Evolutionary conservation across 441 rosid species (phyloP).

Genomic region (Pelargonium myrrhifolium): DNA sequence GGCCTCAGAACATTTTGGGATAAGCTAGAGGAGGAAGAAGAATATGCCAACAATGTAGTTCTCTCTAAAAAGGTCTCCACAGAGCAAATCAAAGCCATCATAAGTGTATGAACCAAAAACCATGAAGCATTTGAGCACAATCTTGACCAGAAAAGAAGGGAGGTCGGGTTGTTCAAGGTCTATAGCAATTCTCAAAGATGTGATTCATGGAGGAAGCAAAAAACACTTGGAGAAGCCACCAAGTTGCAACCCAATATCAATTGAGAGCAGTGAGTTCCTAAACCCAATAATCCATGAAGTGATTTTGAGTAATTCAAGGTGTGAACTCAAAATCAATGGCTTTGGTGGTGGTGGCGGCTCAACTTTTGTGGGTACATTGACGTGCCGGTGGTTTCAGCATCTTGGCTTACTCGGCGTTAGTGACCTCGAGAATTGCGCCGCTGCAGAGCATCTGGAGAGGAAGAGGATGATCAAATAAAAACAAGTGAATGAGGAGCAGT

Average conservation of each 20-base stretch:
- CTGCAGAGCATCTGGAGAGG: too few species aligned
- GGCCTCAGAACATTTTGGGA: neutral
- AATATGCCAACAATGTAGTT: slow-evolving; percentile 45
- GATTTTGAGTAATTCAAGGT: slow-evolving; percentile 74
- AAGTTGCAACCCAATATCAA: slow-evolving; percentile 60
- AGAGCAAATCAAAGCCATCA: slow-evolving; percentile 40
- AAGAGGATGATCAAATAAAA: too few species aligned
- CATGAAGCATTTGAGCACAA: slow-evolving; percentile 17
- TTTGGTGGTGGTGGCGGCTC: slow-evolving; percentile 36
- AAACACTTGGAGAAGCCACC: slow-evolving; percentile 27
- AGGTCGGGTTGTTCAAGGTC: slow-evolving; percentile 38
- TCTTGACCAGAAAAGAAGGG: slow-evolving; percentile 24
- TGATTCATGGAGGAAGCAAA: slow-evolving; percentile 30
- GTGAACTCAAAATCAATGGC: slow-evolving; percentile 92
- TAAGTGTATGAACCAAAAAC: slow-evolving; percentile 32
- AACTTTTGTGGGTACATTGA: slow-evolving; percentile 66
- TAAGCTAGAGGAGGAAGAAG: slow-evolving; percentile 3
- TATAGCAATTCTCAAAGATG: slow-evolving; percentile 35
- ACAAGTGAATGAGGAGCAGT: too few species aligned
- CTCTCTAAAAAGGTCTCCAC: slow-evolving; percentile 40
- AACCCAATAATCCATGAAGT: slow-evolving; percentile 95
- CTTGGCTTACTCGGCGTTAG: too few species aligned
- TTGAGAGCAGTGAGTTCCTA: slow-evolving; percentile 95
- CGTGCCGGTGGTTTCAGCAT: too few species aligned
- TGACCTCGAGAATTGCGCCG: too few species aligned